These are phyloP conservation scores for Coemansia sp. DNA, from an alignment of 192 early-diverging fungal genomes.

Conservation along the genomic window DNA sequence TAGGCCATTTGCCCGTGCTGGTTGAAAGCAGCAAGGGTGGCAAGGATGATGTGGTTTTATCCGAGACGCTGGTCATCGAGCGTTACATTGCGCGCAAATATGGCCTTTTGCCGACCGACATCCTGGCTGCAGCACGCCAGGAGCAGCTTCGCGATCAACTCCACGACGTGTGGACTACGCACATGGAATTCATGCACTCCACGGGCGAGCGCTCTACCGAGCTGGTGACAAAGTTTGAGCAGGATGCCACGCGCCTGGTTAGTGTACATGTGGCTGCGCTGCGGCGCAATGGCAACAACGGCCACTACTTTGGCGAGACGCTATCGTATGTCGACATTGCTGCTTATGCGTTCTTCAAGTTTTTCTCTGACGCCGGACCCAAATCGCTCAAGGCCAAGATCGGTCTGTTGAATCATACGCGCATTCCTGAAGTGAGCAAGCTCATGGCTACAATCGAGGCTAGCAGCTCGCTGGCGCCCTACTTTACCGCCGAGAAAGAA, in stretches of 20 bases:
- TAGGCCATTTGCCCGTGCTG: constrained; percentile 37
- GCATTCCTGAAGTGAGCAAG: constrained; percentile 32
- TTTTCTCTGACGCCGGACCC: constrained; percentile 1
- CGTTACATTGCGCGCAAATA: constrained; percentile 55
- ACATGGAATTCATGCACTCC: constrained; percentile 3
- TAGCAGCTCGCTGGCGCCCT: background rate
- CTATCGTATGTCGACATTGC: constrained; percentile 49
- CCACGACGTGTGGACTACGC: constrained; percentile 4
- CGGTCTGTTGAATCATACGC: background rate
- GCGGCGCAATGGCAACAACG: constrained; percentile 55
- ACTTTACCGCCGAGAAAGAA: background rate
- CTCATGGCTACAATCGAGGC: constrained; percentile 26
- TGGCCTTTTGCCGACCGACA: constrained; percentile 30
- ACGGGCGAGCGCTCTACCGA: background rate
- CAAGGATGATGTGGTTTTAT: constrained; percentile 23
- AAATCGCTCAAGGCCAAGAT: background rate
- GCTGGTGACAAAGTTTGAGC: background rate
- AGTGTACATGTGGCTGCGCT: constrained; percentile 14
- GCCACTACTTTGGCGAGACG: constrained; percentile 49
- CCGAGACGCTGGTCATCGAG: constrained; percentile 53
- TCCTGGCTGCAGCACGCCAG: constrained; percentile 30
- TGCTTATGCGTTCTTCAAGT: constrained; percentile 23
- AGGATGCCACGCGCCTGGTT: background rate
- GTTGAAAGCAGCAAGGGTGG: constrained; percentile 18
- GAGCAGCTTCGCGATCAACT: constrained; percentile 21